Evolutionary conservation across 2,329 filamentous ascomycete species (phyloP), one percentile per base, ranked within the genome.

Genomic region (Trichoderma brevicompactum): DNA sequence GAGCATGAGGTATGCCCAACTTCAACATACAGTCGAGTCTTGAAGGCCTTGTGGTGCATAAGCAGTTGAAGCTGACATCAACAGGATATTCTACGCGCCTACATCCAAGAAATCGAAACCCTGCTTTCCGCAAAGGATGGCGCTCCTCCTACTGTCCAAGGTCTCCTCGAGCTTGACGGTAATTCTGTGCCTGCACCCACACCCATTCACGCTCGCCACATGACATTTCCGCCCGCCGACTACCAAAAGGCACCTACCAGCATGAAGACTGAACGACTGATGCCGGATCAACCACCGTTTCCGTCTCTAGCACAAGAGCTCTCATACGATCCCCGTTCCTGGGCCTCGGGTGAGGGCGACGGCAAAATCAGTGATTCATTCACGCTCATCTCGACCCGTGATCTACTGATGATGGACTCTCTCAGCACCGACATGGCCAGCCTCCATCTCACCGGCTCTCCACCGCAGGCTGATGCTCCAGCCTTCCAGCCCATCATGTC

Each of bases 41-140:
- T 32, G 56, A 70, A 44, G 9, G 36, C 7, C 12, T 17, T 3
- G 41, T 38, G 9, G 5, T 9, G 38, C 32, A 54, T 32, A 28
- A 36, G 17, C 13, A 23, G 10, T 2, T 38, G 28, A 73, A 65
- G 68, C 62, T 53, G 34, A 60, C 32, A 28, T 10, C 46, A 13
- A 65, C 65, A 88, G 86, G 84, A 87, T 69, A 79, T 87, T 9
- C 75, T 88, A 28, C 80, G 85, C 67, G 85, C 86, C 19, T 88
- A 89, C 70, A 87, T 89, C 48, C 83, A 84, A 41, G 83, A 86
- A 70, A 80, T 88, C 67, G 83, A 87, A 68, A 80, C 84, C 46
- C 78, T 82, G 63, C 77, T 78, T 41, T 73, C 75, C n/a, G 72
- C 76, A 12, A 78, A 79, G 44, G 79, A 78, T 23, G 80, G 79